A percentile compares a stretch with the other conserved stretches of the same genome.
Evolutionary conservation across 2,329 filamentous ascomycete genomes (phyloP).

Genomic region (Phialemoniopsis sp.): DNA sequence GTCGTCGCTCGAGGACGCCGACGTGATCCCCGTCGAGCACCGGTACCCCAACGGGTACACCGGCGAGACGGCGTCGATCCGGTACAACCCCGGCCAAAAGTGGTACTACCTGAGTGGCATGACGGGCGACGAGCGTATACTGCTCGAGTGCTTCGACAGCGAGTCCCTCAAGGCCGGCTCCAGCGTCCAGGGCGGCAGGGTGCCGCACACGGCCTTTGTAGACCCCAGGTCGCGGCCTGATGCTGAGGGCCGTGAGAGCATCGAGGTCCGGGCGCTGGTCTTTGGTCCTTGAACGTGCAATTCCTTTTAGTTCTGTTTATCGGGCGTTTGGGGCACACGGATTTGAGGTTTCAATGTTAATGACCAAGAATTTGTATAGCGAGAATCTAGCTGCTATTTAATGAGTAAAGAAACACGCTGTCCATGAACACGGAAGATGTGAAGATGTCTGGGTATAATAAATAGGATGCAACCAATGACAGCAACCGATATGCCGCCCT

Average conservation of each 20-base stretch:
- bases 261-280: conserved; percentile 82
- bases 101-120: conserved; percentile 84
- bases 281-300: conserved; percentile 55
- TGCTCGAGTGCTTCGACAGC: conserved; percentile 77
- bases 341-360: neutral
- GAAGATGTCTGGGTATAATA: too few species aligned
- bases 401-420: conserved; percentile 12
- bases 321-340: too few species aligned
- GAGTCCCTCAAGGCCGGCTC: conserved; percentile 45
- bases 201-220: conserved; percentile 75
- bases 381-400: neutral
- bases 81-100: conserved; percentile 54
- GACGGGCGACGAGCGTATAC: conserved; percentile 65
- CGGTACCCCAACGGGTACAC: conserved; percentile 63
- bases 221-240: conserved; percentile 68
- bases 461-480: too few species aligned
- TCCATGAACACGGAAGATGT: too few species aligned
- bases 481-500: too few species aligned
- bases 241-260: conserved; percentile 75
- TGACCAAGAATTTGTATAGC: neutral
- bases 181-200: conserved; percentile 46
- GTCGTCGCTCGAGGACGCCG: conserved; percentile 52
- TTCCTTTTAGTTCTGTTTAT: neutral
- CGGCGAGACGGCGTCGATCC: conserved; percentile 72
- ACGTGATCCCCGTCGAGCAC: conserved; percentile 70